These are phyloP conservation scores for Globisporangium perplexum DNA, from an alignment of 352 stramenopile species.

Conservation along the genomic window DNA sequence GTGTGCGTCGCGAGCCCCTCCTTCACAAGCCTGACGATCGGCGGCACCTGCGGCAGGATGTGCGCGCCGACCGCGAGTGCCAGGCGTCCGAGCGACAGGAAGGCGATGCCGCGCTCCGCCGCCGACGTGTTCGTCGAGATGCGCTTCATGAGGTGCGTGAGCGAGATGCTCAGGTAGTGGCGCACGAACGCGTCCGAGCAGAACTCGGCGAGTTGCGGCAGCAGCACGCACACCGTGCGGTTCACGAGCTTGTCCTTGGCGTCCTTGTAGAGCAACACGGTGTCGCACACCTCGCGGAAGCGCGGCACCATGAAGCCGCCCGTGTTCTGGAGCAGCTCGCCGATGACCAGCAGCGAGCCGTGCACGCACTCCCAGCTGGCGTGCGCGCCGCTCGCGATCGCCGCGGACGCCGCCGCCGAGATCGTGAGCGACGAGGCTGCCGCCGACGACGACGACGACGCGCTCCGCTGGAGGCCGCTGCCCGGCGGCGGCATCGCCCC, in stretches of 20 bases:
- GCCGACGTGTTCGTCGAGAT: conserved; percentile 54
- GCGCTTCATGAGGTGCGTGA: conserved; percentile 82
- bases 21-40: conserved; percentile 80
- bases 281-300: conserved; percentile 94
- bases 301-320: conserved; percentile 96
- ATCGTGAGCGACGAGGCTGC: conserved; percentile 2
- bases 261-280: conserved; percentile 91
- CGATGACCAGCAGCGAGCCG: conserved; percentile 94
- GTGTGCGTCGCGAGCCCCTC: conserved; percentile 56
- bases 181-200: conserved; percentile 92
- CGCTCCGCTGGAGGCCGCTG: not conserved
- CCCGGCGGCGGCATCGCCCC: too few relatives aligned
- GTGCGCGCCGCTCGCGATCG: conserved; percentile 12
- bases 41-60: conserved; percentile 71
- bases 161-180: conserved; percentile 85
- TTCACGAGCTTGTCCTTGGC: conserved; percentile 85
- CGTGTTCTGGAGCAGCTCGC: conserved; percentile 93
- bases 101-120: conserved; percentile 80
- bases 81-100: conserved; percentile 91
- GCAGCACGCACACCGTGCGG: conserved; percentile 72
- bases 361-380: conserved; percentile 84
- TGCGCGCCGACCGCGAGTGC: conserved; percentile 88
- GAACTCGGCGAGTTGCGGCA: conserved; percentile 92
- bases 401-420: conserved; percentile 1
- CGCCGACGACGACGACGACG: too few relatives aligned